A percentile compares a stretch with the other conserved stretches of the same genome.
Evolutionary conservation across 352 stramenopile genomes (phyloP).

Genomic region (Aphanomyces euteiches): DNA sequence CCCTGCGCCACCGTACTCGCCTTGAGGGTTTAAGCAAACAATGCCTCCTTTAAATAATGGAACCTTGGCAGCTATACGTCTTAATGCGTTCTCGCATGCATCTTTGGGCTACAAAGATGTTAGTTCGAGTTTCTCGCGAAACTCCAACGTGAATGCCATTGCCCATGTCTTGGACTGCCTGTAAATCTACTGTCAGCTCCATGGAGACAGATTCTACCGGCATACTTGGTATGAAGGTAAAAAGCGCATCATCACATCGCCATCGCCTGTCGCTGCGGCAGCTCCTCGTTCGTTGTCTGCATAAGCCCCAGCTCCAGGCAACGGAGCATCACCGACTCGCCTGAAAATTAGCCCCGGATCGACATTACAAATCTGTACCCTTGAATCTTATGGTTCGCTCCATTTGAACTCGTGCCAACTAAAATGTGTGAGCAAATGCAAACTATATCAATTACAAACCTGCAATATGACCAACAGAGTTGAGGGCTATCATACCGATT

Average conservation of each 20-base stretch:
- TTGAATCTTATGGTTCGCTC: slow-evolving; percentile 85
- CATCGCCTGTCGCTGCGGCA: slow-evolving; percentile 82
- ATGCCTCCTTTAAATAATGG: slow-evolving; percentile 71
- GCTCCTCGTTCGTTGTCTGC: slow-evolving; percentile 77
- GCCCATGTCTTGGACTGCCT: slow-evolving; percentile 75
- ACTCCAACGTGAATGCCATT: slow-evolving; percentile 56
- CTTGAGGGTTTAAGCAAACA: slow-evolving; percentile 69
- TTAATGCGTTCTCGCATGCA: slow-evolving; percentile 54
- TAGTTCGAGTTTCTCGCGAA: background rate
- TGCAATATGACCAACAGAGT: slow-evolving; percentile 58
- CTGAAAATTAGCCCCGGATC: slow-evolving; percentile 34
- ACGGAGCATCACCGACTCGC: slow-evolving; percentile 82
- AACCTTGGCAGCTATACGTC: slow-evolving; percentile 49
- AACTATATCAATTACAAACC: slow-evolving; percentile 22
- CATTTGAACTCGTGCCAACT: slow-evolving; percentile 87
- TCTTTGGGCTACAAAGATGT: slow-evolving; percentile 43
- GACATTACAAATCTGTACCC: slow-evolving; percentile 39
- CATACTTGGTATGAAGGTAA: slow-evolving; percentile 65
- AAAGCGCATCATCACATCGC: slow-evolving; percentile 92
- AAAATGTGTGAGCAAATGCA: background rate
- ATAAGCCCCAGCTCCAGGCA: slow-evolving; percentile 83
- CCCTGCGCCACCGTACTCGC: slow-evolving; percentile 67
- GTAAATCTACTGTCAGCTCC: background rate
- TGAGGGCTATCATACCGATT: slow-evolving; percentile 84
- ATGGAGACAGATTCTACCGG: background rate